Evolutionary conservation across 2,329 filamentous ascomycete species (phyloP).

Genomic region (Fusarium globosum): DNA sequence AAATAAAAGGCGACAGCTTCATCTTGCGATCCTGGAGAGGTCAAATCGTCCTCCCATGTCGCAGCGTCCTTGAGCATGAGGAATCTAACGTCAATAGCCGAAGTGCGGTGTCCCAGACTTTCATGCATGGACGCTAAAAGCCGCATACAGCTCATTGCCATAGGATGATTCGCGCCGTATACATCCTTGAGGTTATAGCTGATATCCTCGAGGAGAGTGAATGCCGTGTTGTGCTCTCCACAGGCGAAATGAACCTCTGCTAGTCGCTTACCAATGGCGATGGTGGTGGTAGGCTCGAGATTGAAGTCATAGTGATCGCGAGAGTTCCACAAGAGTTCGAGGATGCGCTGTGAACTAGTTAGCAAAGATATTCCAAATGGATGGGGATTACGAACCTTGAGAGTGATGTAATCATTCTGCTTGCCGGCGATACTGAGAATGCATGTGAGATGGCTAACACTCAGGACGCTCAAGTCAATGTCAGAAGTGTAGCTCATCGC

Average conservation of each 20-base stretch:
- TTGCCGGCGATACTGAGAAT: background rate
- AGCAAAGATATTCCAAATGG: fast-evolving
- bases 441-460: background rate
- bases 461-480: background rate
- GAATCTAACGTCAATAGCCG: background rate
- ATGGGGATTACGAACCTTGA: background rate
- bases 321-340: background rate
- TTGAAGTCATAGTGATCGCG: background rate
- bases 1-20: background rate
- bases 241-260: background rate
- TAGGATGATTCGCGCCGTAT: background rate
- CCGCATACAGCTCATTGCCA: background rate
- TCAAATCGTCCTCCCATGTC: background rate
- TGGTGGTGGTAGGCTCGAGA: background rate
- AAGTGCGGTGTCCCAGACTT: background rate
- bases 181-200: background rate
- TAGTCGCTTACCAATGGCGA: background rate
- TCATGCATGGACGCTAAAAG: background rate
- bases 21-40: background rate
- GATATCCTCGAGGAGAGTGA: background rate
- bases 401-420: background rate
- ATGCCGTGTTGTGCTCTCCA: background rate
- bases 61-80: background rate
- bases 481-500: background rate
- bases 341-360: background rate